Conservation (phyloP, 768 basidiomycete genomes). For the Naganishia antarctica region DNA sequence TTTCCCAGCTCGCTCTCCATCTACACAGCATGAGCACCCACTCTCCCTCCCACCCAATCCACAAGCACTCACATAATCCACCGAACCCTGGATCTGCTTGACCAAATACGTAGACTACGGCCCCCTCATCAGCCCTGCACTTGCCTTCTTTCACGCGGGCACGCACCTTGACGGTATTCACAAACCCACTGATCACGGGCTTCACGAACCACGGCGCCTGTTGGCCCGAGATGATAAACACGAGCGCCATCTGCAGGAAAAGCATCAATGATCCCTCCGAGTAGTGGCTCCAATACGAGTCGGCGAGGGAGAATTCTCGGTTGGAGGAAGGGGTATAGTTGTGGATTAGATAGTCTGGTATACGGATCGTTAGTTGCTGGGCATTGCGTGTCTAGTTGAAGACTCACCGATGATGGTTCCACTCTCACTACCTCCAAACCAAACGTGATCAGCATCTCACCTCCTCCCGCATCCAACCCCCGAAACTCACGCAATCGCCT, state of each 20-base stretch:
- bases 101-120: slow-evolving; percentile 9
- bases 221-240: slow-evolving; percentile 22
- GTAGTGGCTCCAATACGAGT: slow-evolving; percentile 40
- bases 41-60: not conserved
- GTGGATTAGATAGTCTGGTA: slow-evolving; percentile 25
- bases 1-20: slow-evolving; percentile 39
- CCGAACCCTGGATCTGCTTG: slow-evolving; percentile 11
- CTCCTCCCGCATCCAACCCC: not conserved
- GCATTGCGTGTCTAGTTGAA: too few relatives aligned
- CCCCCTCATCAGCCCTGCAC: not conserved
- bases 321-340: slow-evolving; percentile 15
- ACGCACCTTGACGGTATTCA: slow-evolving; percentile 25
- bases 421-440: slow-evolving; percentile 14
- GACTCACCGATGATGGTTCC: slow-evolving; percentile 23
- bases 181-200: slow-evolving; percentile 24
- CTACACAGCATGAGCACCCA: slow-evolving; percentile 25
- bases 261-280: slow-evolving; percentile 42
- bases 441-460: not conserved
- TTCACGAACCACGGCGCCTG: slow-evolving; percentile 28
- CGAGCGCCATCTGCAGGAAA: slow-evolving; percentile 35
- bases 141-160: not conserved
- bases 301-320: slow-evolving; percentile 10
- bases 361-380: too few relatives aligned
- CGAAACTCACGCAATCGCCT: slow-evolving; percentile 26
- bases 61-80: slow-evolving; percentile 13